Percentiles rank a stretch among this genome's conserved stretches.
Evolutionary conservation across 257 asterid genomes (phyloP).

Genomic region (Ehretia macrophylla): DNA sequence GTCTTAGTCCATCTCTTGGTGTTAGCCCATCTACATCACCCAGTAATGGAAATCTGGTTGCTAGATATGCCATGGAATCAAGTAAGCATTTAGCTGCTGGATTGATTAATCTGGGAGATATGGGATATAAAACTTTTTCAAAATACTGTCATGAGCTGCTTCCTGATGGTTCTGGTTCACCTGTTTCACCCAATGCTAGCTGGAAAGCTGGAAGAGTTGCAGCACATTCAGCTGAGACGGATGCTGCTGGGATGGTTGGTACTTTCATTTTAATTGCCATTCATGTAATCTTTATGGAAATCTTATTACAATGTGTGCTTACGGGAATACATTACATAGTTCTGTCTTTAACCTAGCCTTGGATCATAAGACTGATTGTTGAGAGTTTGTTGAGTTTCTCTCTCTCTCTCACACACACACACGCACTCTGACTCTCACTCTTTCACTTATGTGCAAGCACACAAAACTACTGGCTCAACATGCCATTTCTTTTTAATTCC

Average conservation of each 20-base stretch:
- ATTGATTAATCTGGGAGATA: conserved; percentile 42
- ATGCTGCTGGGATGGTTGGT: conserved; percentile 45
- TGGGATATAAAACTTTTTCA: conserved; percentile 39
- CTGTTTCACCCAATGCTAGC: conserved; percentile 29
- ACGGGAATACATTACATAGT: too few species aligned
- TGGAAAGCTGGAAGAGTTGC: conserved; percentile 37
- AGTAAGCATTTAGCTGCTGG: conserved; percentile 49
- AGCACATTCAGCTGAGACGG: conserved; percentile 32
- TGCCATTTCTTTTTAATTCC: too few species aligned
- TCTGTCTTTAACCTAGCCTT: too few species aligned
- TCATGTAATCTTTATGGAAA: background rate
- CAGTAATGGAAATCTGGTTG: conserved; percentile 38
- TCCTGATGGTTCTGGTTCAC: conserved; percentile 41
- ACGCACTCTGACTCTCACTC: too few species aligned
- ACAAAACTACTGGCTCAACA: too few species aligned
- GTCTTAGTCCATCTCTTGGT: conserved; percentile 48
- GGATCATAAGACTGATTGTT: too few species aligned
- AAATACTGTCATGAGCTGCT: conserved; percentile 42
- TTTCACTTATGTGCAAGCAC: too few species aligned
- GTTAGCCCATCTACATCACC: conserved; percentile 53
- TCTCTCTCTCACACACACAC: too few species aligned
- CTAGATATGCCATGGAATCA: conserved; percentile 51
- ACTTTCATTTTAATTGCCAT: background rate
- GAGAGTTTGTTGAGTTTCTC: too few species aligned
- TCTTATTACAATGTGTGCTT: too few species aligned